Base-by-base conservation (phyloP, 495 filamentous ascomycete genomes). In the Penicillium steckii region DNA sequence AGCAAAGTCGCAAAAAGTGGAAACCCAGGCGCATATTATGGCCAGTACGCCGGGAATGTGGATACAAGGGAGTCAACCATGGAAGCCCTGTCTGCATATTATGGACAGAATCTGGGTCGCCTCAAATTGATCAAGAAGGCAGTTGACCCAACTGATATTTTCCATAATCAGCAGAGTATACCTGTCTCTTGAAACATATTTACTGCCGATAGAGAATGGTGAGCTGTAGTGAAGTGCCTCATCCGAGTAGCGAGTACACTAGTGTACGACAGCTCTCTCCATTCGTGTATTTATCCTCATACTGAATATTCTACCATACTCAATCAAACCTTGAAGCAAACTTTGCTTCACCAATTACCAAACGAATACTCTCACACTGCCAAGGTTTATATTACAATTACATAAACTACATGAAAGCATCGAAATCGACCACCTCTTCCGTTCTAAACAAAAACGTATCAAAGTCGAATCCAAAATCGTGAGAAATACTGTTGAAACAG, bases 391-490 rank as follows among this genome's bases (percentile, higher is more conserved):
- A n/a, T n/a, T n/a, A n/a, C n/a, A n/a, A n/a, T n/a, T n/a, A n/a
- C n/a, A n/a, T n/a, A n/a, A n/a, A n/a, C n/a, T n/a, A n/a, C n/a
- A n/a, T n/a, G n/a, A n/a, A n/a, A n/a, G n/a, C 44, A 30, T 46
- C 44, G 17, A 37, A 37, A 37, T 37, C 17, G 26, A 49, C 21
- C 17, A 27, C 8, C 9, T 52, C 41, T 26, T 45, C 49, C 12
- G 49, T 35, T 18, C 50, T 19, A 24, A 46, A 53, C 12, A 53
- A 15, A 17, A 53, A 53, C 12, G 40, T 17, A 21, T 53, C 50
- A 13, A 53, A 53, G 43, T 53, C 50, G 46, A 53, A 53, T 2
- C 21, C 13, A 13, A 53, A 22, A 46, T 53, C 50, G 29, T 53
- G 21, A 22, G 46, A 53, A 9, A 53, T 53, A 29, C 42, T 18